These are phyloP conservation scores for Spiraea crenata DNA, from an alignment of 331 rosid genomes.

Conservation along the genomic window DNA sequence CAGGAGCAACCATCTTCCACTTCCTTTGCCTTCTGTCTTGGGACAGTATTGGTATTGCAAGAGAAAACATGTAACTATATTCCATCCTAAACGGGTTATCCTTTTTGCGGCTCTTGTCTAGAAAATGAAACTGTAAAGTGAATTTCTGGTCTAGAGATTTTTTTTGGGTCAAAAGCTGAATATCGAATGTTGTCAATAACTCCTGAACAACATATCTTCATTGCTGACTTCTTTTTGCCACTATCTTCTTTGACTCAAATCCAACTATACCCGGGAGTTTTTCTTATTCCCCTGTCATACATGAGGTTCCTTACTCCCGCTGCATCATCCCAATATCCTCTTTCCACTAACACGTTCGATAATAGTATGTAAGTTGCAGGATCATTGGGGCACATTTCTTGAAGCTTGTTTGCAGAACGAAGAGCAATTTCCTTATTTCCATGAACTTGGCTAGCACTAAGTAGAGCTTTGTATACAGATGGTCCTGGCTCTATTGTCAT, in stretches of 20 bases:
- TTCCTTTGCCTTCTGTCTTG: slow-evolving; percentile 16
- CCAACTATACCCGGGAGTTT: slow-evolving; percentile 44
- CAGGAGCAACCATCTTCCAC: slow-evolving; percentile 21
- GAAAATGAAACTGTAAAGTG: background rate
- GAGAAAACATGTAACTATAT: background rate
- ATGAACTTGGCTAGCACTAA: slow-evolving; percentile 45
- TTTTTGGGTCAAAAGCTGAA: background rate
- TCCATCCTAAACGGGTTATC: background rate
- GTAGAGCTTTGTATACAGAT: slow-evolving; percentile 39
- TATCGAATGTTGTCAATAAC: background rate
- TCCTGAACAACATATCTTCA: background rate
- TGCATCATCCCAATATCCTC: slow-evolving; percentile 45
- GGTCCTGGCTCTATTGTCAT: slow-evolving; percentile 39
- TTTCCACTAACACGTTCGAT: slow-evolving; percentile 30
- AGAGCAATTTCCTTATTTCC: slow-evolving; percentile 46
- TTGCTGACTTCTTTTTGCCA: background rate
- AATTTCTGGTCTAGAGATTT: background rate
- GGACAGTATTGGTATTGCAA: slow-evolving; percentile 2
- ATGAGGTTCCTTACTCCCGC: slow-evolving; percentile 39
- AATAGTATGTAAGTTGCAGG: slow-evolving; percentile 45
- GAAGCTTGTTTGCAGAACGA: slow-evolving; percentile 29
- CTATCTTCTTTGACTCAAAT: slow-evolving; percentile 23
- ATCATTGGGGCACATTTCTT: slow-evolving; percentile 40
- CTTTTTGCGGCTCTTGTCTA: slow-evolving; percentile 1
- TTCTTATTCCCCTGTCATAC: slow-evolving; percentile 39